Evolutionary conservation across 306 rosid genomes (phyloP).

Genomic region (Vigna trinervia): DNA sequence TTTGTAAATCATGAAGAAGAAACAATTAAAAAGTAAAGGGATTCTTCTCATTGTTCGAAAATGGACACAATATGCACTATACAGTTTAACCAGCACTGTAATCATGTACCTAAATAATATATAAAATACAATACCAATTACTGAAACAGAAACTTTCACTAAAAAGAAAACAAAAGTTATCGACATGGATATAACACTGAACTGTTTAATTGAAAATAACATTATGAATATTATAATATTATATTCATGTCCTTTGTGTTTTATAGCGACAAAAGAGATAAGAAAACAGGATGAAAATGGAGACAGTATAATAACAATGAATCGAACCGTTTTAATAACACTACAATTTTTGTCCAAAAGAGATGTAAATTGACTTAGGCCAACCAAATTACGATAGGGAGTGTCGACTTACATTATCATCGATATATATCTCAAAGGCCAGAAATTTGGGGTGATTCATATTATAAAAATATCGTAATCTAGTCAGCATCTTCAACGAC

Average conservation of each 20-base stretch:
- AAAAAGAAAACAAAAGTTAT: too few species aligned
- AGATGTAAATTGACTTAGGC: conserved; percentile 37
- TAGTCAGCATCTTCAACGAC: conserved; percentile 35
- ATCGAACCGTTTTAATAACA: conserved; percentile 16
- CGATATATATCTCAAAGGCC: not conserved
- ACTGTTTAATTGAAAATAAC: not conserved
- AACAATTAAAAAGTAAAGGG: too few species aligned
- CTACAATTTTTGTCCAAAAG: conserved; percentile 12
- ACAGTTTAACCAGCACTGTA: too few species aligned
- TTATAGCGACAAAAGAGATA: not conserved
- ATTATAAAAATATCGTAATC: conserved; percentile 24
- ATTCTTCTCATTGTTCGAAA: too few species aligned
- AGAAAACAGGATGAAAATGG: not conserved
- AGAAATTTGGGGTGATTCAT: not conserved
- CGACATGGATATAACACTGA: not conserved
- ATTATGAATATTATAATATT: not conserved
- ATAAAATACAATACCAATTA: too few species aligned
- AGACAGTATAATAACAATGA: not conserved
- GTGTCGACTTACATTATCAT: conserved; percentile 35
- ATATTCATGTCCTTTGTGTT: not conserved
- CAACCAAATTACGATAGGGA: conserved; percentile 29
- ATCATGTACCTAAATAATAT: too few species aligned
- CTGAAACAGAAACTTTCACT: too few species aligned
- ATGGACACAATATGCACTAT: too few species aligned
- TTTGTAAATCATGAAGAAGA: too few species aligned